Percentiles rank a stretch among this genome's conserved stretches.
Conservation (phyloP, 2,329 filamentous ascomycete species). For the Rutstroemia sp. region DNA sequence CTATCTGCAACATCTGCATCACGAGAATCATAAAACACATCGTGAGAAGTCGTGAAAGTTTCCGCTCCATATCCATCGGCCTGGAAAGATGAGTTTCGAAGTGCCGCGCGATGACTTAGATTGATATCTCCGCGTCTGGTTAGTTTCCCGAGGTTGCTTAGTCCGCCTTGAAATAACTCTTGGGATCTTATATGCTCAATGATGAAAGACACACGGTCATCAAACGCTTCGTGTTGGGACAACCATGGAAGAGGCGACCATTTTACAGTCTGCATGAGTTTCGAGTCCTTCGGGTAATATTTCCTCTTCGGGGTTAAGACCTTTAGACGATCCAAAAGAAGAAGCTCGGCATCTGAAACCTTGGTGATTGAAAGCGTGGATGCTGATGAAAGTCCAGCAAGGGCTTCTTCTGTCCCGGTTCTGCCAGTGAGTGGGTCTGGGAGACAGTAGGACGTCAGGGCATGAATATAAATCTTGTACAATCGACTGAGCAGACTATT, state of each 20-base stretch:
- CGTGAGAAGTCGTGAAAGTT: slow-evolving; percentile 25
- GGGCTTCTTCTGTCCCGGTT: slow-evolving; percentile 26
- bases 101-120: slow-evolving; percentile 21
- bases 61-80: slow-evolving; percentile 34
- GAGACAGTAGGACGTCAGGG: slow-evolving; percentile 44
- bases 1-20: slow-evolving; percentile 18
- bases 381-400: slow-evolving; percentile 41
- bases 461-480: slow-evolving; percentile 44
- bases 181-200: slow-evolving; percentile 29
- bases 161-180: not conserved
- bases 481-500: slow-evolving; percentile 45
- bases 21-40: slow-evolving; percentile 30
- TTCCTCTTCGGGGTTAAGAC: slow-evolving; percentile 34
- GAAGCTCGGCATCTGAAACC: slow-evolving; percentile 32
- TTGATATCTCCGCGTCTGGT: not conserved
- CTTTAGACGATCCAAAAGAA: slow-evolving; percentile 34
- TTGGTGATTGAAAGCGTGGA: slow-evolving; percentile 40
- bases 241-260: slow-evolving; percentile 38
- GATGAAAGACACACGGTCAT: slow-evolving; percentile 30
- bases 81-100: slow-evolving; percentile 30
- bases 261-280: slow-evolving; percentile 39
- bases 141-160: not conserved
- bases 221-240: slow-evolving; percentile 40
- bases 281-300: slow-evolving; percentile 38
- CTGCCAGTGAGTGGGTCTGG: slow-evolving; percentile 15